Base-by-base conservation (phyloP, 495 filamentous ascomycete genomes). In the Darksidea phi region DNA sequence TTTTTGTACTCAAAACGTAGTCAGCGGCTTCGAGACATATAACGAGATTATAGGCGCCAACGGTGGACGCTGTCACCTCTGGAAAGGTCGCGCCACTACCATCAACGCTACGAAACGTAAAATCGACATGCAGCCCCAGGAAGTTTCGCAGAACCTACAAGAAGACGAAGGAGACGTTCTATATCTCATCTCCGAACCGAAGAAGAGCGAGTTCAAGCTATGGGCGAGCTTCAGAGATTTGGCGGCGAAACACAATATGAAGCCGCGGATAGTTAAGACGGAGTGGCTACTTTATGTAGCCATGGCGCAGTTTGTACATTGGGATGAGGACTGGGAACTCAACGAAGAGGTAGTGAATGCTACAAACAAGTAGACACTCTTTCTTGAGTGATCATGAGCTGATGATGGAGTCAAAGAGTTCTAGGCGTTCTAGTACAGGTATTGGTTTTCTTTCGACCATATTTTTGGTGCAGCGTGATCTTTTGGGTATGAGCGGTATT, bases 251-350 rank as follows among this genome's bases (percentile, higher is more conserved):
- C 82, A 85, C 17, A 83, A 86, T 61, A 88, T 88, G 77, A 80
- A 82, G 37, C 86, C 89, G 8, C 78, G 85, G 25, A 86, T 99
- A 49, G 89, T 95, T 15, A 81, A 78, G 18, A 79, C 86, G 18
- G 91, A 97, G 67, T 99, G 95, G 95, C 70, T 97, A 64, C 74
- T 97, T 66, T 86, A 91, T 59, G 84, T 90, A 61, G 89, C 90
- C 3, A 91, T 97, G 88, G 84, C 82, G 55, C 94, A 99, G 75
- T 76, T 88, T 68, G 64, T 89, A 47, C 77, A 77, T 18, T 86
- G 85, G 72, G 76, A 84, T 41, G 79, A 84, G 26, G 78, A 77
- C 54, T 95, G 90, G 73, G 28, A 65, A 59, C 37, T 78, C 68
- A 43, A 72, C 63, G 70, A 74, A 26, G 57, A 64, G 36, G 26